Evolutionary conservation across 2,329 filamentous ascomycete genomes (phyloP).

Genomic region (Thielaviopsis punctulata): DNA sequence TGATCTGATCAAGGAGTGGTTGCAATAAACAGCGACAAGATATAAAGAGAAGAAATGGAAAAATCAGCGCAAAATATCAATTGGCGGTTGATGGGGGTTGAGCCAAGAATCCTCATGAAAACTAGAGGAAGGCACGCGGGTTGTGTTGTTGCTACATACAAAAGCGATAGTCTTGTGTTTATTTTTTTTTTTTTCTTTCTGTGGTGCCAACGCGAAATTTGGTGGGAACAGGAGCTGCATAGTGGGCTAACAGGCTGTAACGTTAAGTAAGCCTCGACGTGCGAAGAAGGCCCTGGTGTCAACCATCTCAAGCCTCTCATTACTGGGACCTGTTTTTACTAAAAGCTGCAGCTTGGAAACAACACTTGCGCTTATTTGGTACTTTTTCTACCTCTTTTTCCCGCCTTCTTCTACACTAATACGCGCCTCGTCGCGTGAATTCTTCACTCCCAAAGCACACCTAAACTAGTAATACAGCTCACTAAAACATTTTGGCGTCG

Average conservation of each 20-base stretch:
- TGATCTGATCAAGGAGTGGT: too few species aligned
- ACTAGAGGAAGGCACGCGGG: neutral
- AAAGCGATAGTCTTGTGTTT: neutral
- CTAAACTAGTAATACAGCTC: neutral
- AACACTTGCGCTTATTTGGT: too few species aligned
- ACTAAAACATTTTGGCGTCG: neutral
- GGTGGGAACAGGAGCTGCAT: neutral
- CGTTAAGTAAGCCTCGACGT: too few species aligned
- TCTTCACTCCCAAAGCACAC: neutral
- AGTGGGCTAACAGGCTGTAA: too few species aligned
- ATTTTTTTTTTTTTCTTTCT: neutral
- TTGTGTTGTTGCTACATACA: neutral
- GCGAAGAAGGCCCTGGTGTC: too few species aligned
- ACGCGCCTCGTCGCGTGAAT: neutral
- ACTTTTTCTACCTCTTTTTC: neutral
- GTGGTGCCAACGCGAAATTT: neutral
- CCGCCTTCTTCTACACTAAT: neutral
- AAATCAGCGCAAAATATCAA: neutral
- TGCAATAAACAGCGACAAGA: too few species aligned
- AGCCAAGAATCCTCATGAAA: neutral
- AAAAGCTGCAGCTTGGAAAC: too few species aligned
- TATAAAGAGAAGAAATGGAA: too few species aligned
- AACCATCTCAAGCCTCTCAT: too few species aligned
- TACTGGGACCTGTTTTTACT: too few species aligned
- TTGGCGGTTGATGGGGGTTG: neutral